Evolutionary conservation across 2,329 filamentous ascomycete genomes (phyloP), one percentile per base, ranked within the genome.

Genomic region (Fusarium hainanense): DNA sequence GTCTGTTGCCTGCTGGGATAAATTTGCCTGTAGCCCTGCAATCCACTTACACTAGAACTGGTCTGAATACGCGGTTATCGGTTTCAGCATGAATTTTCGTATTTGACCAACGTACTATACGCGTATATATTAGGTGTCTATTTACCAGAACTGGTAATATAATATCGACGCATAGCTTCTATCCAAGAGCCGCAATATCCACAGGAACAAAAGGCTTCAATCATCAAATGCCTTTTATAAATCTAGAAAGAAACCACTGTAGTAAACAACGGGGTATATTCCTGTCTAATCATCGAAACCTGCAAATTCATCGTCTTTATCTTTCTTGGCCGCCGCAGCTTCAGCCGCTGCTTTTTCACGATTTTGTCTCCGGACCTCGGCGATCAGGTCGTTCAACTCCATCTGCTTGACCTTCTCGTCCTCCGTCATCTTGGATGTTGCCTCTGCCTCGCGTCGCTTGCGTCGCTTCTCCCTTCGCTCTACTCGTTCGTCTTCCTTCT

Each of bases 381-480:
- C 83, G 50, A 94, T 84, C 82, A 94, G 82, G 13, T 84, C 81
- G 70, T 91, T 83, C 14, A 93, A 84, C 77, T 92, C 87, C 71
- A 80, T 83, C 71, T 89, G 85, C 77, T 90, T 85, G 34, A 84
- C 80, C 80, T 85, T 90, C 79, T 94, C 89, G 60, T 89, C 88
- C 6, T 91, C 88, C n/a, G 88, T 92, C 88, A 95, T 89, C 63
- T 83, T 85, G 30, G 87, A 85, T 75, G 85, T 81, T 68, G 83
- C 83, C 77, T 90, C 88, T 12, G 88, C 87, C 67, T 94, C 90
- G 63, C 87, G 85, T 77, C 86, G 88, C 73, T 87, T 85, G 66
- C 84, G 85, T 75, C 88, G 88, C 82, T 89, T 90, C 70, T 92
- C 90, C 57, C 89, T 83, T 63, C 89, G 85, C 71, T 84, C 85